A percentile compares a stretch with the other conserved stretches of the same genome.
Evolutionary conservation across 2,329 filamentous ascomycete species (phyloP).

Genomic region (Colletotrichum gigasporum): DNA sequence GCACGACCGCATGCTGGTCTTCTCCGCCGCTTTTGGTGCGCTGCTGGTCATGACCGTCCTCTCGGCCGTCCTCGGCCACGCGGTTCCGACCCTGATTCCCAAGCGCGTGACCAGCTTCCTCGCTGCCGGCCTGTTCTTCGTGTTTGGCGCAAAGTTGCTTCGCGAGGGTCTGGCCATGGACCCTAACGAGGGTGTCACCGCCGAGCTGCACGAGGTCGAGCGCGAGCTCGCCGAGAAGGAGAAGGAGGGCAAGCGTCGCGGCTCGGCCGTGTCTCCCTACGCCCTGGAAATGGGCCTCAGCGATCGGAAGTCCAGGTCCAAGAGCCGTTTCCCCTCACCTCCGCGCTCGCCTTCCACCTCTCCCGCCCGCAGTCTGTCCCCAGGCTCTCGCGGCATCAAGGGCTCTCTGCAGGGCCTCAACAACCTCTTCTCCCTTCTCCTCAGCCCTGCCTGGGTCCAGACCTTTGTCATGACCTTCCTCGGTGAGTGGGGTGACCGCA

Average conservation of each 20-base stretch:
- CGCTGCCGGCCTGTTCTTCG: constrained; percentile 84
- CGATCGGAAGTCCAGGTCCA: constrained; percentile 74
- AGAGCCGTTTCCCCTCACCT: constrained; percentile 81
- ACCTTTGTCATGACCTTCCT: constrained; percentile 99
- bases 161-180: constrained; percentile 90
- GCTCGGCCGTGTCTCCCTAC: constrained; percentile 78
- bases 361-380: constrained; percentile 69
- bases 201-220: constrained; percentile 98
- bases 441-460: constrained; percentile 98
- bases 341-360: constrained; percentile 84
- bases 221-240: constrained; percentile 94
- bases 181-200: constrained; percentile 88
- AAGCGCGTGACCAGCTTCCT: constrained; percentile 91
- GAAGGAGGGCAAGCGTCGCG: constrained; percentile 72
- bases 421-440: constrained; percentile 86
- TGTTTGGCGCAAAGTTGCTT: constrained; percentile 87
- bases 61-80: constrained; percentile 91
- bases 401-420: constrained; percentile 70
- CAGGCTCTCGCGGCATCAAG: constrained; percentile 44
- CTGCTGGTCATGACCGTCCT: constrained; percentile 94
- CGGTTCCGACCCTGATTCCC: constrained; percentile 88
- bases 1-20: constrained; percentile 91
- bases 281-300: constrained; percentile 82
- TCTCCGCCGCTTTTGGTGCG: constrained; percentile 92
- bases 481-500: constrained; percentile 97